Evolutionary conservation across 1,139 yeast species (phyloP).

Genomic region (Diutina catenulata): DNA sequence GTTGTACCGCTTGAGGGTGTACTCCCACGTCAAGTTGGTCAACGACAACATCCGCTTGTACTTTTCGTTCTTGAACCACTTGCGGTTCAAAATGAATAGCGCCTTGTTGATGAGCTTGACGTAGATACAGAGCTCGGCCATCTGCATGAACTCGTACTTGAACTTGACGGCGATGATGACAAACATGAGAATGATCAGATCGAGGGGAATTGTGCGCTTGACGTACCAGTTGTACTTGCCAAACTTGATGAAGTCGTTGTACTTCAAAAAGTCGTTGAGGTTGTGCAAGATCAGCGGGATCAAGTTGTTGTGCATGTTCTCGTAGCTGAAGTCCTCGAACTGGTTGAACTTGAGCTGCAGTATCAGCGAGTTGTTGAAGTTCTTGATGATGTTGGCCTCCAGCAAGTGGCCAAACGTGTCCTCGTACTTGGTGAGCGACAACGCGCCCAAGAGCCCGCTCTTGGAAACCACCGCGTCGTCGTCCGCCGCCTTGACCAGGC

Average conservation of each 20-base stretch:
- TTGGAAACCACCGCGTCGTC: too few relatives aligned
- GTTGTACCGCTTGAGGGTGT: slow-evolving; percentile 24
- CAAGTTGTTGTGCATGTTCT: slow-evolving; percentile 38
- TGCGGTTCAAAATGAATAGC: slow-evolving; percentile 29
- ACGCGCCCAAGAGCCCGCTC: slow-evolving; percentile 11
- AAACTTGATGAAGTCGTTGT: slow-evolving; percentile 35
- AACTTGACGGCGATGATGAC: slow-evolving; percentile 42
- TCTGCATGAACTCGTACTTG: slow-evolving; percentile 30
- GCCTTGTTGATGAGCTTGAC: slow-evolving; percentile 33
- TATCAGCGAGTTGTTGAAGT: slow-evolving; percentile 24
- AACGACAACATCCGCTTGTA: slow-evolving; percentile 34
- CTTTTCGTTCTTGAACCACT: slow-evolving; percentile 37
- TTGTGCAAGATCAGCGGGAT: slow-evolving; percentile 50
- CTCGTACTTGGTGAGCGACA: slow-evolving; percentile 27
- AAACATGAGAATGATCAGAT: slow-evolving; percentile 42
- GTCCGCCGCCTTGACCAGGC: too few relatives aligned
- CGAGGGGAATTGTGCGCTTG: slow-evolving; percentile 46
- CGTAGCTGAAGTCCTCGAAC: slow-evolving; percentile 29
- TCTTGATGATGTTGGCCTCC: slow-evolving; percentile 27
- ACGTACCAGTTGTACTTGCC: slow-evolving; percentile 51
- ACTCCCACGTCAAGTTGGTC: slow-evolving; percentile 34
- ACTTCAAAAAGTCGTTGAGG: slow-evolving; percentile 39
- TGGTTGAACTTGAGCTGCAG: slow-evolving; percentile 26
- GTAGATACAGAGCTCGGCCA: slow-evolving; percentile 20
- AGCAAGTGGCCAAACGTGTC: slow-evolving; percentile 31